phyloP scores from a whole-genome alignment of 2,329 filamentous ascomycete species.

The Ophiocordyceps camponoti-rufipedis region DNA sequence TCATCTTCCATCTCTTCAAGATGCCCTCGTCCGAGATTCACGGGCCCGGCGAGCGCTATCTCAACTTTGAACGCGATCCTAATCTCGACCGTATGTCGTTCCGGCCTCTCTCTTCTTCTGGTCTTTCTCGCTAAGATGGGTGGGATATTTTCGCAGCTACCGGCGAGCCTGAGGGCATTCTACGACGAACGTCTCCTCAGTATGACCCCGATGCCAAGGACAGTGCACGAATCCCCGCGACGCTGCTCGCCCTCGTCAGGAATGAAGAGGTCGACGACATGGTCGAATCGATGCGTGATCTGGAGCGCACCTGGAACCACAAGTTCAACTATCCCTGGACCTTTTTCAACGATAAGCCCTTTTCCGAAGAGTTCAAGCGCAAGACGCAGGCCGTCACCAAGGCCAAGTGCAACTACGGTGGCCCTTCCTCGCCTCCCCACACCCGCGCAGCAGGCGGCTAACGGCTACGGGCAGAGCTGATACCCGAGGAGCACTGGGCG shows the following conservation, averaged over 20 bases:
- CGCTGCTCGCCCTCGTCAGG: slow-evolving; percentile 75
- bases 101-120: not conserved
- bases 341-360: slow-evolving; percentile 94
- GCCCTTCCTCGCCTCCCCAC: slow-evolving; percentile 4
- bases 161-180: slow-evolving; percentile 60
- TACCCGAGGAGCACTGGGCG: slow-evolving; percentile 92
- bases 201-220: slow-evolving; percentile 62
- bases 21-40: slow-evolving; percentile 26
- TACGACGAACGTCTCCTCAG: slow-evolving; percentile 56
- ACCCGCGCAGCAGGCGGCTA: not conserved
- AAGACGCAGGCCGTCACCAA: slow-evolving; percentile 69
- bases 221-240: slow-evolving; percentile 79
- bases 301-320: slow-evolving; percentile 89
- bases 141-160: slow-evolving; percentile 36
- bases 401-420: slow-evolving; percentile 73
- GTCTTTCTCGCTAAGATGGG: not conserved
- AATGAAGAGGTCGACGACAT: slow-evolving; percentile 79
- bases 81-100: slow-evolving; percentile 60
- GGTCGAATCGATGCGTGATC: slow-evolving; percentile 72
- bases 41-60: slow-evolving; percentile 22
- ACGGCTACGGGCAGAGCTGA: slow-evolving; percentile 41
- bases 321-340: slow-evolving; percentile 99
- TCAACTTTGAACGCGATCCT: slow-evolving; percentile 58
- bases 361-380: slow-evolving; percentile 81
- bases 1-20: slow-evolving; percentile 58